Base-by-base conservation (phyloP, 345 rosid species). In the Mallotus nudiflorus region DNA sequence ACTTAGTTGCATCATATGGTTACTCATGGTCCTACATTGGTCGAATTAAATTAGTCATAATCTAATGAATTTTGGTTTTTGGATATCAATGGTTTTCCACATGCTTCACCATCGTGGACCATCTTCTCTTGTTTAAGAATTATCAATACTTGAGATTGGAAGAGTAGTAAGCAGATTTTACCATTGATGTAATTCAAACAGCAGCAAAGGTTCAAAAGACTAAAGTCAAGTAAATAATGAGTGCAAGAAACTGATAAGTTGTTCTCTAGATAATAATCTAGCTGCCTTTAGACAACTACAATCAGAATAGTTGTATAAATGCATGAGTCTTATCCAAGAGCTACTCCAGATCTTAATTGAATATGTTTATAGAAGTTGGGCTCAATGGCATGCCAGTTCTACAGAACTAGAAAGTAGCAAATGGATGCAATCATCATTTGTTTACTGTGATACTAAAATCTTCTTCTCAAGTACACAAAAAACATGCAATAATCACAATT, bases 61-160 rank as follows among this genome's bases (percentile, higher is more conserved):
- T n/a, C n/a, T n/a, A n/a, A n/a, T n/a, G n/a, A n/a, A n/a, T n/a
- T n/a, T n/a, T n/a, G n/a, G n/a, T n/a, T n/a, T n/a, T n/a, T n/a
- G n/a, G n/a, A n/a, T n/a, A n/a, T n/a, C 48, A 92, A 67, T 37
- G 94, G 82, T 84, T 82, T 95, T 95, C 99, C 99, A 92, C 9
- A 83, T 75, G 64, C 88, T 90, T 50, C 97, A 95, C 99, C 98
- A 95, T 53, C 98, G 97, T 29, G 98, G 98, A 68, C 99, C 98
- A 27, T 88, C 91, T 81, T 84, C 97, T 75, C 99, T 97, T 92
- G 88, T 71, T 62, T 39, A 53, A 1, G n/a, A 52, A 48, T 19
- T n/a, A 73, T 40, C 11, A 19, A 58, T 29, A 19, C 18, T 55
- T 68, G 71, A 67, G 62, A 55, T 42, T 10, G 15, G 25, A 11